Evolutionary conservation across 179 eudicot species (phyloP).

Genomic region (Beta corolliflora): DNA sequence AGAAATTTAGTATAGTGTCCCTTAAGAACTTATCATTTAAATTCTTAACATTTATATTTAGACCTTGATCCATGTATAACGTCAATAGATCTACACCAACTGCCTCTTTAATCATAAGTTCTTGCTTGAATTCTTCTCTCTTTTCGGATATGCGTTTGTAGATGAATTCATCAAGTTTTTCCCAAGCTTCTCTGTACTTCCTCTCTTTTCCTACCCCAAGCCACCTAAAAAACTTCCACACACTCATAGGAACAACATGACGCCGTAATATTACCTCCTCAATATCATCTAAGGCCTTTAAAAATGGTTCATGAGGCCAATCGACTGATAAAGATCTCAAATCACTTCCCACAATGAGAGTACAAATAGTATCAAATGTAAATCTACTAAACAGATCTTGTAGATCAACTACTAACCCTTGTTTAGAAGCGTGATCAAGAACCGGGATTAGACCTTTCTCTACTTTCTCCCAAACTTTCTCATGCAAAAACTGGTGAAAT

Average conservation of each 20-base stretch:
- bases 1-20: conserved; percentile 37
- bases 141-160: background rate
- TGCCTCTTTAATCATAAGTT: background rate
- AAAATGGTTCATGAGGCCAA: background rate
- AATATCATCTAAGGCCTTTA: conserved; percentile 22
- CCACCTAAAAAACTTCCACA: conserved; percentile 27
- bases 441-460: background rate
- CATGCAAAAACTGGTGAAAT: too few relatives aligned
- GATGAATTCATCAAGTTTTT: conserved; percentile 18
- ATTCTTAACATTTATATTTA: background rate
- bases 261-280: conserved; percentile 21
- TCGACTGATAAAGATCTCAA: conserved; percentile 20
- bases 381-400: conserved; percentile 1
- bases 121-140: background rate
- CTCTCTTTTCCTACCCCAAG: conserved; percentile 6
- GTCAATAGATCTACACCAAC: background rate
- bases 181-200: conserved; percentile 19
- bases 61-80: background rate
- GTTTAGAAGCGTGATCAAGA: conserved; percentile 16
- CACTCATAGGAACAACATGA: conserved; percentile 14
- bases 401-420: conserved; percentile 9
- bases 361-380: conserved; percentile 16
- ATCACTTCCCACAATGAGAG: conserved; percentile 11
- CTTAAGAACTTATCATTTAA: conserved; percentile 29
- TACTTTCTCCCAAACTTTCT: too few relatives aligned